Evolutionary conservation across 2,329 filamentous ascomycete genomes (phyloP), one percentile per base, ranked within the genome.

Genomic region (Aspergillus uvarum): DNA sequence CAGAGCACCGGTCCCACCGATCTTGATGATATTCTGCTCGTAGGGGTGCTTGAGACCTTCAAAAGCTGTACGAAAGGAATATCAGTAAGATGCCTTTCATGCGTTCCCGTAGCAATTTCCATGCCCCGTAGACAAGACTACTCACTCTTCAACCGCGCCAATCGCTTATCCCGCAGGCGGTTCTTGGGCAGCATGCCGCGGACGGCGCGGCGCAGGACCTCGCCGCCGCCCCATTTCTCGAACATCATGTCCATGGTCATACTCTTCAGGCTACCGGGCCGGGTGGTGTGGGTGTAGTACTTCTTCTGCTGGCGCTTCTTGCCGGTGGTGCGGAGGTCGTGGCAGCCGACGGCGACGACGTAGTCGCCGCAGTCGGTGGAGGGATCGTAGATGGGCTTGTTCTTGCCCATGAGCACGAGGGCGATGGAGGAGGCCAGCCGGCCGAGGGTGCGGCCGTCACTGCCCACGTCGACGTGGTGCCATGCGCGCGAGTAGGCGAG

Each of bases 321-420:
- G 67, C 95, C 95, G 7, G 95, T 98, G 1, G 88, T 89, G 80
- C 93, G 88, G 53, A 99, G 83, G 51, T 94, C 88, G 47, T 89
- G 85, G 82, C 95, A 98, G 76, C 92, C 89, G 42, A 91, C 91
- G 54, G 95, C 93, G 1, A 99, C 94, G 12, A 99, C 93, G 78
- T 99, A 99, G 86, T 99, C 95, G 69, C 95, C 95, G 83, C 95
- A 98, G 83, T 99, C 95, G 63, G 93, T 97, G 22, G 92, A 96
- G 1, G 95, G 95, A 79, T 98, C 91, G 81, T 88, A 99, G 77
- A 95, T 96, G 22, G 95, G 95, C 81, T 99, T 99, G 85, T 99
- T 90, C 83, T 99, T 99, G 80, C 95, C 95, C 93, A 98, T 97
- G 55, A 97, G 87, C 62, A 91, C 83, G 56, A 89, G 82, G 63